phyloP scores from a whole-genome alignment of 768 basidiomycete genomes.

The Pisolithus albus region DNA sequence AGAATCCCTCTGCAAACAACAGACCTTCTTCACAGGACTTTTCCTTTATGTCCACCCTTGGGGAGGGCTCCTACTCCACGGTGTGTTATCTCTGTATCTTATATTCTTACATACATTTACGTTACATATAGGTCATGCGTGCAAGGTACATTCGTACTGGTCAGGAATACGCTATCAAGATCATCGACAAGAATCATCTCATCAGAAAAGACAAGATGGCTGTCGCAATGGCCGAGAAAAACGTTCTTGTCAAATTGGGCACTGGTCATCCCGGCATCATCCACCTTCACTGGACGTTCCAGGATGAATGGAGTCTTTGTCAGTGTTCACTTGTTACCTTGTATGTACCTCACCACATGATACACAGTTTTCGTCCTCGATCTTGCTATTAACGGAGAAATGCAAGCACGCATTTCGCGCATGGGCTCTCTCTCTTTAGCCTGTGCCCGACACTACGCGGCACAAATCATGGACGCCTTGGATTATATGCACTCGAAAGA shows the following conservation, averaged over 20 bases:
- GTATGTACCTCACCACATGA: conserved; percentile 7
- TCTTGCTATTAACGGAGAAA: conserved; percentile 68
- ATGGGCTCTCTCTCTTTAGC: conserved; percentile 80
- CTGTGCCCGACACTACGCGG: conserved; percentile 79
- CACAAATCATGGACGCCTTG: conserved; percentile 84
- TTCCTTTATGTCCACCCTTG: conserved; percentile 64
- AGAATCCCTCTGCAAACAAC: conserved; percentile 41
- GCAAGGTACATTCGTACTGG: conserved; percentile 49
- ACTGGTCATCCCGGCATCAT: conserved; percentile 77
- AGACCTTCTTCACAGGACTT: conserved; percentile 55
- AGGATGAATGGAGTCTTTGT: conserved; percentile 82
- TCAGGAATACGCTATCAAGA: conserved; percentile 69
- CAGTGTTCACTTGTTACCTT: conserved; percentile 25
- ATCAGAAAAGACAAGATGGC: conserved; percentile 70
- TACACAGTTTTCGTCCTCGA: conserved; percentile 70
- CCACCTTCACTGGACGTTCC: conserved; percentile 76
- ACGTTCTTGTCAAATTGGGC: conserved; percentile 58
- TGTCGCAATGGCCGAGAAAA: conserved; percentile 76
- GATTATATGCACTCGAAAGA: conserved; percentile 87
- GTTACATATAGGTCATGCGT: conserved; percentile 44
- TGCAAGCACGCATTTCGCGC: conserved; percentile 62
- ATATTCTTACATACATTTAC: conserved; percentile 7
- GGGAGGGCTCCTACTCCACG: conserved; percentile 79
- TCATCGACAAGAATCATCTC: conserved; percentile 79
- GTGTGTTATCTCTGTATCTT: conserved; percentile 36